Conservation (phyloP, 2,329 filamentous ascomycete genomes). For the Fusarium sp. region DNA sequence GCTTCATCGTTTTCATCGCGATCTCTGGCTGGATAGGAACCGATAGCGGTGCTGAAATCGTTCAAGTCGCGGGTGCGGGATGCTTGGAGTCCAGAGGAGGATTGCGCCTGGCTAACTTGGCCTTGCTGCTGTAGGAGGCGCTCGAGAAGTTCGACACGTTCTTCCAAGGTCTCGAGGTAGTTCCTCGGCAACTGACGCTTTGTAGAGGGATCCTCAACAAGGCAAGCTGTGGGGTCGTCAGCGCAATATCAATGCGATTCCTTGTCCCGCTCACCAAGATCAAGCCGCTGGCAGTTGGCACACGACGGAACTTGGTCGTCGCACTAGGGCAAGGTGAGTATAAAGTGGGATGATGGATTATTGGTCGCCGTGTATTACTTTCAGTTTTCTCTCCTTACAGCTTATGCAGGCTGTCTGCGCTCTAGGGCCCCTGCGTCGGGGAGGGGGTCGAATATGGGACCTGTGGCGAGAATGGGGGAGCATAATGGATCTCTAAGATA, state of each 20-base stretch:
- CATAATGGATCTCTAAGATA: not conserved
- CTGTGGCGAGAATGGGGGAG: not conserved
- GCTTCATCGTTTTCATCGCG: not conserved
- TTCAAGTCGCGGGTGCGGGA: not conserved
- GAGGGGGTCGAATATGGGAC: not conserved
- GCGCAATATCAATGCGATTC: not conserved
- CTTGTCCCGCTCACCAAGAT: not conserved
- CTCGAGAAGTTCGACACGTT: conserved; percentile 41
- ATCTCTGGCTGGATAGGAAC: not conserved
- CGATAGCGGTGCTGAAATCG: not conserved
- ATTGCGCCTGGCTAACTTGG: not conserved
- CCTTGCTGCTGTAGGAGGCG: not conserved
- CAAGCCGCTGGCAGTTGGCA: conserved; percentile 2
- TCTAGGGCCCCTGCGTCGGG: not conserved
- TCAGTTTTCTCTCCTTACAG: conserved; percentile 17
- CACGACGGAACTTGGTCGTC: conserved; percentile 12
- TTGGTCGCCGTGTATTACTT: not conserved
- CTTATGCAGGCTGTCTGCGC: conserved; percentile 5
- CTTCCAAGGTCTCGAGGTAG: conserved; percentile 44
- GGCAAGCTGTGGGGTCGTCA: conserved; percentile 18
- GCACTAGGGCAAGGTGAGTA: conserved; percentile 1
- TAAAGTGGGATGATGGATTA: too few species aligned
- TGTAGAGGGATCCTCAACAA: conserved; percentile 43
- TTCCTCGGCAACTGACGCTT: conserved; percentile 43
- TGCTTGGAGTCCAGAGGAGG: not conserved